These are phyloP conservation scores for Ogataea hybrid DNA, from an alignment of 1,139 yeast species.

Conservation along the genomic window DNA sequence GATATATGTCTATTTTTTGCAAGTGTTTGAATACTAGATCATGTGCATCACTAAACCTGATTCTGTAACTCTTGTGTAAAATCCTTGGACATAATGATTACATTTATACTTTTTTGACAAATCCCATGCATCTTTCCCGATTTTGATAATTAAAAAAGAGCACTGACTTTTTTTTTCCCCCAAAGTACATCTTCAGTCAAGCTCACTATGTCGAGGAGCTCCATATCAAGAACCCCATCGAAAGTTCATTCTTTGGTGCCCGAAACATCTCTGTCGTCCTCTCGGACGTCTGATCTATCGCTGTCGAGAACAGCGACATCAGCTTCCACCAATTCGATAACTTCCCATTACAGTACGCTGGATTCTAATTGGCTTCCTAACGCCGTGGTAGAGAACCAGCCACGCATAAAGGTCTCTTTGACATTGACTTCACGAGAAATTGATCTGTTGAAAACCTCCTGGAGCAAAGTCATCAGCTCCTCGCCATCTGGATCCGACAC, in stretches of 20 bases:
- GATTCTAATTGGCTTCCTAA: conserved; percentile 33
- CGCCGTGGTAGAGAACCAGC: conserved; percentile 27
- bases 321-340: conserved; percentile 25
- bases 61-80: no score
- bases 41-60: no score
- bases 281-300: conserved; percentile 1
- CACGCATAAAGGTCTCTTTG: conserved; percentile 30
- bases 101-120: no score
- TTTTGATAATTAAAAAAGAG: not conserved
- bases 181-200: not conserved
- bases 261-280: conserved; percentile 2
- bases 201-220: not conserved
- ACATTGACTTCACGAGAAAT: conserved; percentile 36
- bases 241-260: conserved; percentile 6
- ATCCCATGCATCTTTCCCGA: not conserved
- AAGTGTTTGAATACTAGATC: no score
- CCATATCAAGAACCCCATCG: conserved; percentile 6
- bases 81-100: no score
- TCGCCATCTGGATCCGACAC: conserved; percentile 3
- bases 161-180: not conserved
- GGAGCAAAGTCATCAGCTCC: conserved; percentile 33
- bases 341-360: conserved; percentile 28
- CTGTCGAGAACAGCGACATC: conserved; percentile 25
- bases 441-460: conserved; percentile 38
- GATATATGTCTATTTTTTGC: no score